These are phyloP conservation scores for Gloeostereum incarnatum DNA, from an alignment of 768 basidiomycete species.

Conservation along the genomic window DNA sequence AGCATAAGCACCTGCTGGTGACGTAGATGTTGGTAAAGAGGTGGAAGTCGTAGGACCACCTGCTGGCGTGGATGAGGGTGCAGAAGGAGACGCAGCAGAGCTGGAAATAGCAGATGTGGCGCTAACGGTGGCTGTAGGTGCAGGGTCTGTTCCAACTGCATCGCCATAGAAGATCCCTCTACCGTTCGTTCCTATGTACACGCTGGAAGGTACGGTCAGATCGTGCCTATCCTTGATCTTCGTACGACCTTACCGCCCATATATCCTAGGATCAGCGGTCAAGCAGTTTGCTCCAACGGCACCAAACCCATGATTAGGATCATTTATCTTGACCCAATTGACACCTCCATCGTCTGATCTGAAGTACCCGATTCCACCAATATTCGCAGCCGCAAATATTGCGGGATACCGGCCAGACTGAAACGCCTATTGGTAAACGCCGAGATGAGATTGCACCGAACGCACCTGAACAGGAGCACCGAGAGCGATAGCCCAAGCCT, in stretches of 20 bases:
- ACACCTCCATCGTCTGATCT: constrained; percentile 27
- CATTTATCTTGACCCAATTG: constrained; percentile 31
- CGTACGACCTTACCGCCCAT: constrained; percentile 19
- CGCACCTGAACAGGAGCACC: constrained; percentile 19
- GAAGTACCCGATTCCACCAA: constrained; percentile 26
- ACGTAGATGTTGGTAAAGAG: constrained; percentile 1
- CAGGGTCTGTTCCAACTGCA: constrained; percentile 5
- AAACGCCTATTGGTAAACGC: neutral
- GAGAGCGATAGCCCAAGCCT: constrained; percentile 28
- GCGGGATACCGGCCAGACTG: constrained; percentile 22
- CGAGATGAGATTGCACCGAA: neutral
- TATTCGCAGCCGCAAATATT: constrained; percentile 26
- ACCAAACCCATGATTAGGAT: constrained; percentile 29
- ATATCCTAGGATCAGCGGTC: constrained; percentile 25
- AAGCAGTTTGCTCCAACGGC: constrained; percentile 20
- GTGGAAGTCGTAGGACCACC: constrained; percentile 1
- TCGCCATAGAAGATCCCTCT: constrained; percentile 23
- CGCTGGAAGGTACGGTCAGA: constrained; percentile 11
- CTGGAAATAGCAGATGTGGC: neutral
- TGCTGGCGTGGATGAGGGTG: constrained; percentile 5
- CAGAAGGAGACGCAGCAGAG: neutral
- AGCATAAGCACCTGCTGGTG: constrained; percentile 8
- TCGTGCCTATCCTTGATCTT: neutral
- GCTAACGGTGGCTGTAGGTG: constrained; percentile 7
- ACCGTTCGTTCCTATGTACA: constrained; percentile 28